Percentiles rank a stretch among this genome's conserved stretches.
Evolutionary conservation across 208 protist species (phyloP).

Genomic region (Acanthamoeba castellanii): DNA sequence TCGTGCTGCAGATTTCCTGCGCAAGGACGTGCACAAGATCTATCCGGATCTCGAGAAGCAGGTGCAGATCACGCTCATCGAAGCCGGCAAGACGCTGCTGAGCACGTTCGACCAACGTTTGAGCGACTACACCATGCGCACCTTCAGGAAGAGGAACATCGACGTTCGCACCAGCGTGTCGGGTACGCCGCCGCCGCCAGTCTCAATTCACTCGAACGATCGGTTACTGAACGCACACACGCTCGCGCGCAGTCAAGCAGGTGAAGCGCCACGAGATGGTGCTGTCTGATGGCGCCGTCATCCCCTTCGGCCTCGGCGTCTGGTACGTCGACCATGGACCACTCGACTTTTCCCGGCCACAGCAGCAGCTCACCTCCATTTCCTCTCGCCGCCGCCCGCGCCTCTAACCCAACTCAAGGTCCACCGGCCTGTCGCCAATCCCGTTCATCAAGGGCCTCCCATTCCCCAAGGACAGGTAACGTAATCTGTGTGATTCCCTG

Average conservation of each 20-base stretch:
- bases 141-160: conserved; percentile 69
- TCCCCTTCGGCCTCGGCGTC: conserved; percentile 76
- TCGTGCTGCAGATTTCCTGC: conserved; percentile 28
- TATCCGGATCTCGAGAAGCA: conserved; percentile 65
- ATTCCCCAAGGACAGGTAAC: not conserved
- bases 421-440: not conserved
- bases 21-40: conserved; percentile 72
- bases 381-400: too few species aligned
- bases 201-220: not conserved
- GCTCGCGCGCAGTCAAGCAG: conserved; percentile 66
- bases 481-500: too few species aligned
- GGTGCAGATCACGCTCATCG: conserved; percentile 82
- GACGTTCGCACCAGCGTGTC: conserved; percentile 40
- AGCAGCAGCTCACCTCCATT: too few species aligned
- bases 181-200: not conserved
- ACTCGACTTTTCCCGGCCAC: not conserved
- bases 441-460: not conserved
- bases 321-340: conserved; percentile 69
- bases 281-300: conserved; percentile 47
- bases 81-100: conserved; percentile 77
- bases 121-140: conserved; percentile 70
- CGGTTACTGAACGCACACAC: conserved; percentile 11
- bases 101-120: conserved; percentile 78
- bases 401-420: not conserved
- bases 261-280: conserved; percentile 60